Conservation (phyloP, 1,139 yeast species). For the Meyerozyma sp. region DNA sequence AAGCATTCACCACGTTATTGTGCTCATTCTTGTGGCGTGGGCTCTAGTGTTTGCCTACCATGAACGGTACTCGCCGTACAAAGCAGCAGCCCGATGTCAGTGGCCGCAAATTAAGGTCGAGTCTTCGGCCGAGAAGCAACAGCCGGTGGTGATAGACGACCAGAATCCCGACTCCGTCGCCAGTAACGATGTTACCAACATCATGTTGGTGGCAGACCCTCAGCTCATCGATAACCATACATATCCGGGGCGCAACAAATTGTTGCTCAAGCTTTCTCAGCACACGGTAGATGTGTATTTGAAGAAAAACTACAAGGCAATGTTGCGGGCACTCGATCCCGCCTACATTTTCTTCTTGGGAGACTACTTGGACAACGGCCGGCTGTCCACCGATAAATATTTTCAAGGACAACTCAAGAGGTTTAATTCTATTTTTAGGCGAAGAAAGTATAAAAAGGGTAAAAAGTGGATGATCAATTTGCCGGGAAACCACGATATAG, state of each 20-base stretch:
- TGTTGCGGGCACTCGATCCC: conserved; percentile 34
- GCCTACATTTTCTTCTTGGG: conserved; percentile 47
- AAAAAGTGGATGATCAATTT: conserved; percentile 28
- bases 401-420: conserved; percentile 32
- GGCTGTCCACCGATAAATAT: conserved; percentile 37
- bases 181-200: conserved; percentile 12
- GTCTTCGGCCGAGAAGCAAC: neutral
- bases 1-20: conserved; percentile 21
- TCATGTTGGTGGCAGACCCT: conserved; percentile 42
- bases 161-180: conserved; percentile 1
- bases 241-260: conserved; percentile 40
- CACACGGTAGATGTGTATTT: conserved; percentile 48
- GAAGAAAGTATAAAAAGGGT: conserved; percentile 16
- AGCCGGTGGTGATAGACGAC: neutral
- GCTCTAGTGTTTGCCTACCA: conserved; percentile 24
- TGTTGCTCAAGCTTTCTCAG: conserved; percentile 34
- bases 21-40: conserved; percentile 20
- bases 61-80: conserved; percentile 28
- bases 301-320: conserved; percentile 38
- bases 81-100: conserved; percentile 23
- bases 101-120: conserved; percentile 20
- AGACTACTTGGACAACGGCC: conserved; percentile 50
- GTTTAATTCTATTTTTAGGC: conserved; percentile 34
- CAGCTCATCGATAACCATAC: conserved; percentile 45
- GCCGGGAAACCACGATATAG: conserved; percentile 58